Conservation (phyloP, 2,329 filamentous ascomycete genomes). For the Bipolaris oryzae region DNA sequence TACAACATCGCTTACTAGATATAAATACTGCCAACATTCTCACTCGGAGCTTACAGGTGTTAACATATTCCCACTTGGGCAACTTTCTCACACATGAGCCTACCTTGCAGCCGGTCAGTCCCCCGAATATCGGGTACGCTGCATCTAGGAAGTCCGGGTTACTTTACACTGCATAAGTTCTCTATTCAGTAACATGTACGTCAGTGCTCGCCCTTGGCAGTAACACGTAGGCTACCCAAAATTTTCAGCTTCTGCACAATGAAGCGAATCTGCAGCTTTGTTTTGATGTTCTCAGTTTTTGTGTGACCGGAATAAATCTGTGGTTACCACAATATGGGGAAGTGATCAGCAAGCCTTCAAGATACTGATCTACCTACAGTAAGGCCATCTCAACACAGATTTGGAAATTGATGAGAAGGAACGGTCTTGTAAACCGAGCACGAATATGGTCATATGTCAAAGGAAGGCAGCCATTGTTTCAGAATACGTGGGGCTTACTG, state of each 20-base stretch:
- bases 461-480: neutral
- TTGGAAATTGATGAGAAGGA: neutral
- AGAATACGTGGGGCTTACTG: neutral
- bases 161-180: neutral
- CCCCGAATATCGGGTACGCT: neutral
- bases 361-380: neutral
- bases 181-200: neutral
- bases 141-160: neutral
- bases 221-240: neutral
- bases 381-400: neutral
- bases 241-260: neutral
- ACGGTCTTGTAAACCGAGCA: neutral
- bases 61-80: neutral
- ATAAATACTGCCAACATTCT: neutral
- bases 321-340: neutral
- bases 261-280: neutral
- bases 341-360: neutral
- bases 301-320: neutral
- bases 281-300: neutral
- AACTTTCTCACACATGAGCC: neutral
- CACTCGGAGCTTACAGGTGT: neutral
- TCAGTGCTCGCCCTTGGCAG: neutral
- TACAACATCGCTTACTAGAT: neutral
- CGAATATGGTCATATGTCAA: neutral
- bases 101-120: neutral